Conservation (phyloP, 257 asterid species). For the Lithospermum erythrorhizon region DNA sequence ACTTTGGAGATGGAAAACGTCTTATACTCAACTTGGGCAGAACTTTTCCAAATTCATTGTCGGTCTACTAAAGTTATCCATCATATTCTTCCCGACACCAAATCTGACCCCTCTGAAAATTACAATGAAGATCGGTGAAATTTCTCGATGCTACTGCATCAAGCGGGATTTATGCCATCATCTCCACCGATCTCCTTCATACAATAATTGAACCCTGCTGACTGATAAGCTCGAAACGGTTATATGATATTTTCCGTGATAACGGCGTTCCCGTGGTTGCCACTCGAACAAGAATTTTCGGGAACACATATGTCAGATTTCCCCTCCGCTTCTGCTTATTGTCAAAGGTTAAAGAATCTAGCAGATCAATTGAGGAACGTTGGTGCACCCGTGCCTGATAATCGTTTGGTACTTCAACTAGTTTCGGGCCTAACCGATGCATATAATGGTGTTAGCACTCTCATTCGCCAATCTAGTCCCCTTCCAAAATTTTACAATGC, state of each 20-base stretch:
- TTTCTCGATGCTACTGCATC: too few species aligned
- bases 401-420: not conserved
- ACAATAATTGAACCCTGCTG: too few species aligned
- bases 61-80: too few species aligned
- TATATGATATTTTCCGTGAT: constrained; percentile 1
- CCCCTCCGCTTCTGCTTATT: not conserved
- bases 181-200: too few species aligned
- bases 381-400: not conserved
- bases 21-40: too few species aligned
- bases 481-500: constrained; percentile 5
- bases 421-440: not conserved
- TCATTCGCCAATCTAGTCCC: constrained; percentile 4
- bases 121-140: too few species aligned
- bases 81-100: too few species aligned
- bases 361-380: constrained; percentile 7
- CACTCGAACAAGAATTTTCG: not conserved
- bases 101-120: too few species aligned
- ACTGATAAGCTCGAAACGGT: not conserved
- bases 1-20: too few species aligned
- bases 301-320: not conserved
- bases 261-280: constrained; percentile 1
- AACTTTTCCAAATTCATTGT: too few species aligned
- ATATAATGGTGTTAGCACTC: constrained; percentile 1
- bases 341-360: not conserved
- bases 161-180: too few species aligned